Evolutionary conservation across 2,329 filamentous ascomycete genomes (phyloP), one percentile per base, ranked within the genome.

Genomic region (Hyphodiscus sp.): DNA sequence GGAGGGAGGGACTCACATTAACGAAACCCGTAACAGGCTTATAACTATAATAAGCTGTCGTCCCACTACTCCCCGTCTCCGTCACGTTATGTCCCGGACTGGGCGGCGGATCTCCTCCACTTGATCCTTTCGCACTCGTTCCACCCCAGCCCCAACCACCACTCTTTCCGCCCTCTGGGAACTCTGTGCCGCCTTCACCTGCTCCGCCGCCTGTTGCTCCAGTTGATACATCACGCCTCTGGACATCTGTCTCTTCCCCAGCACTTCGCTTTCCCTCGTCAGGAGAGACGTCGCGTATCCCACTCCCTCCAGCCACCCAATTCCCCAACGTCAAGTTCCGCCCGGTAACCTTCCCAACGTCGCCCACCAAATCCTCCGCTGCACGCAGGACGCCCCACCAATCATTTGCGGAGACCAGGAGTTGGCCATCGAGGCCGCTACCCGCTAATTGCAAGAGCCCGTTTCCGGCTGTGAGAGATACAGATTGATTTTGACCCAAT

Each of bases 281-380:
- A 13, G 33, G 2, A 15, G 33, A 38, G 16, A 38, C 5, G 33
- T 38, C 33, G 33, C 33, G 33, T n/a, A 6, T 38, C 33, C 33
- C 20, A 38, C 26, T 47, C 42, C 19, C 42, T 5, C 1, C 46
- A 44, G 20, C 19, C 23, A 50, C 33, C 63, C 61, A 66, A 49
- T 62, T 61, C 1, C 58, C 63, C 45, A 68, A 70, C 1, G 81
- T 80, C 53, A 83, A 78, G 66, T 86, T 86, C 23, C 70, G 76
- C 9, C 84, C 83, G 0, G 83, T 87, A 4, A 88, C 83, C n/a
- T 82, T 79, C 16, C 84, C 84, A 69, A 89, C 86, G 67, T 89
- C 86, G 3, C 74, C 64, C 0, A 83, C 82, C 10, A 89, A 74
- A 67, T 89, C 85, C 41, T 82, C 75, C 0, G 83, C 85, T 5